phyloP scores from a whole-genome alignment of 805 yeast genomes.

The Limtongia smithiae region DNA sequence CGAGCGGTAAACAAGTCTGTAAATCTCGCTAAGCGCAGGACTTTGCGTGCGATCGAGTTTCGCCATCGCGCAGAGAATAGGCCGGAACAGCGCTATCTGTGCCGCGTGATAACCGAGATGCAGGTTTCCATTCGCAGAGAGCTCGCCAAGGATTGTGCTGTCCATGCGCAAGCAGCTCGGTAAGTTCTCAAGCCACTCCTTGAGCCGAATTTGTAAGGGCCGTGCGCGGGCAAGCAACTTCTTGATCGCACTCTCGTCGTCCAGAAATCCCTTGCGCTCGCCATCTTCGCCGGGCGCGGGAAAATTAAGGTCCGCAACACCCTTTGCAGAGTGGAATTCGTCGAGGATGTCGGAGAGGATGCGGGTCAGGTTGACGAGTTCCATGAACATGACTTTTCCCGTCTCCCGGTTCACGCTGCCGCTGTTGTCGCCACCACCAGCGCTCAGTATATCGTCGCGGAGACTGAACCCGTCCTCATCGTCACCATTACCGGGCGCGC shows the following conservation, averaged over 20 bases:
- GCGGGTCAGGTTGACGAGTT: slow-evolving; percentile 36
- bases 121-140: slow-evolving; percentile 31
- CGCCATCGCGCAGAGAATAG: slow-evolving; percentile 28
- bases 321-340: slow-evolving; percentile 26
- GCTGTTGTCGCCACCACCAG: slow-evolving; percentile 11
- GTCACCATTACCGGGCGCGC: slow-evolving; percentile 8
- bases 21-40: slow-evolving; percentile 24
- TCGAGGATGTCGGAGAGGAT: slow-evolving; percentile 38
- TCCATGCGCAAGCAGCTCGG: slow-evolving; percentile 35
- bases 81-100: slow-evolving; percentile 32
- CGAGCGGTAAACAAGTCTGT: slow-evolving; percentile 28
- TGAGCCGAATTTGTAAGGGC: slow-evolving; percentile 33
- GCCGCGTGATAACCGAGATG: slow-evolving; percentile 33
- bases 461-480: slow-evolving; percentile 9
- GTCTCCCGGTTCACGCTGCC: slow-evolving; percentile 29
- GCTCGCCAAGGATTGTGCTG: slow-evolving; percentile 29
- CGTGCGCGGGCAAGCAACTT: slow-evolving; percentile 26
- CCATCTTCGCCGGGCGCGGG: background rate
- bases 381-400: slow-evolving; percentile 36
- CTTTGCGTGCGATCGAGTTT: slow-evolving; percentile 21
- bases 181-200: slow-evolving; percentile 38
- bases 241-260: slow-evolving; percentile 19
- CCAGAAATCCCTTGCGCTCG: background rate
- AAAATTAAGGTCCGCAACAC: slow-evolving; percentile 5
- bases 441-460: background rate